A percentile compares a stretch with the other conserved stretches of the same genome.
Conservation (phyloP, 2,329 filamentous ascomycete genomes). For the Epichloe gansuensis region DNA sequence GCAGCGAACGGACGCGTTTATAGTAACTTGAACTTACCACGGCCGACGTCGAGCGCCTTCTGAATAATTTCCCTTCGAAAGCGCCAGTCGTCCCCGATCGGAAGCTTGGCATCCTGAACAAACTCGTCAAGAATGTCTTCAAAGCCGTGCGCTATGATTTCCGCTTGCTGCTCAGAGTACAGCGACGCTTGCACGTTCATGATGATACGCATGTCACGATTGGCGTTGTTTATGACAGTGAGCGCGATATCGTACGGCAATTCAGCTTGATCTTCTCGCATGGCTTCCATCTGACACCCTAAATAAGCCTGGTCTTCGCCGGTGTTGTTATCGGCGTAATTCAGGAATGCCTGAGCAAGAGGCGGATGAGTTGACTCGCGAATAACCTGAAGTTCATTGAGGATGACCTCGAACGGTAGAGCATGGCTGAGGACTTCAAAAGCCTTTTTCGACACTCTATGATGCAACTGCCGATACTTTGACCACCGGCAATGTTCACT, state of each 20-base stretch:
- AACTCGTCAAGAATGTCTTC: neutral
- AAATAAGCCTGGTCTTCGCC: neutral
- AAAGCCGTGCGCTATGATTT: neutral
- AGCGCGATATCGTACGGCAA: neutral
- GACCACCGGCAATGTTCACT: conserved; percentile 16
- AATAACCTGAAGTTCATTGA: conserved; percentile 28
- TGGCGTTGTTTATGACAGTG: neutral
- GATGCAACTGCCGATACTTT: conserved; percentile 12
- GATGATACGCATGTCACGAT: neutral
- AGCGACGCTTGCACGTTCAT: neutral
- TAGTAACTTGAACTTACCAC: neutral
- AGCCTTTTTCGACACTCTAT: conserved; percentile 14
- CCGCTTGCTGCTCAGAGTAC: neutral
- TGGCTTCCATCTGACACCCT: neutral
- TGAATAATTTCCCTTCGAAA: too few species aligned
- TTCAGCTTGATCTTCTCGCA: neutral
- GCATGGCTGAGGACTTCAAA: conserved; percentile 17
- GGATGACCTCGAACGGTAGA: conserved; percentile 34
- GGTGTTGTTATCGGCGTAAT: conserved; percentile 19
- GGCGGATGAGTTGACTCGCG: conserved; percentile 27
- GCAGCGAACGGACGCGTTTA: too few species aligned
- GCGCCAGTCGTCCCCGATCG: neutral
- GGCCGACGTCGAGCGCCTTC: neutral
- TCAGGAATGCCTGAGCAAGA: conserved; percentile 33
- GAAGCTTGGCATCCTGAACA: neutral